Evolutionary conservation across 305 asterid species (phyloP).

Genomic region (Solanum hybrid): DNA sequence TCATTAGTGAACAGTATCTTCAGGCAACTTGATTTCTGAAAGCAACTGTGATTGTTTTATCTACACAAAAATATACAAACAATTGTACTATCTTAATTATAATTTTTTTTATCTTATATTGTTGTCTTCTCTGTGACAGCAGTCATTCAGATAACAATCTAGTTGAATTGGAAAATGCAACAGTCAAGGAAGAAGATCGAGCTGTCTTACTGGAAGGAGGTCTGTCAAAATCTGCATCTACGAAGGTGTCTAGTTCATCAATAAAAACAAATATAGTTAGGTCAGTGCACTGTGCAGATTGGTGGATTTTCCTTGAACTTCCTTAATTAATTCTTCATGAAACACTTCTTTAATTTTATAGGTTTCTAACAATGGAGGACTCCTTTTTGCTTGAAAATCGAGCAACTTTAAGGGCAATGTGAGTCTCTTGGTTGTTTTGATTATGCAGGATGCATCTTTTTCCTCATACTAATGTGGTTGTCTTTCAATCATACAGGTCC

Average conservation of each 20-base stretch:
- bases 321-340: slow-evolving; percentile 6
- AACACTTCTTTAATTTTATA: slow-evolving; percentile 18
- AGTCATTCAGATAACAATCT: slow-evolving; percentile 85
- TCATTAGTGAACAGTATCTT: background rate
- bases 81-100: background rate
- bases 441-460: background rate
- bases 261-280: slow-evolving; percentile 61
- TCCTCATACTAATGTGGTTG: background rate
- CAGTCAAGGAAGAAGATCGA: slow-evolving; percentile 65
- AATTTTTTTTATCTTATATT: background rate
- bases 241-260: slow-evolving; percentile 38
- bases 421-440: slow-evolving; percentile 18
- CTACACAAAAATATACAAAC: background rate
- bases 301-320: background rate
- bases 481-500: slow-evolving; percentile 48
- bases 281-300: slow-evolving; percentile 22
- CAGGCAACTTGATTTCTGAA: background rate
- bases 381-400: slow-evolving; percentile 85
- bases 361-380: slow-evolving; percentile 85
- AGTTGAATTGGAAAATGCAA: slow-evolving; percentile 50
- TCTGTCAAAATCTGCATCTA: slow-evolving; percentile 52
- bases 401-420: slow-evolving; percentile 75
- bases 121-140: slow-evolving; percentile 21
- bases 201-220: slow-evolving; percentile 80
- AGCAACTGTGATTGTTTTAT: background rate